Base-by-base conservation (phyloP, 352 stramenopile species). In the Elongisporangium prolatum region DNA sequence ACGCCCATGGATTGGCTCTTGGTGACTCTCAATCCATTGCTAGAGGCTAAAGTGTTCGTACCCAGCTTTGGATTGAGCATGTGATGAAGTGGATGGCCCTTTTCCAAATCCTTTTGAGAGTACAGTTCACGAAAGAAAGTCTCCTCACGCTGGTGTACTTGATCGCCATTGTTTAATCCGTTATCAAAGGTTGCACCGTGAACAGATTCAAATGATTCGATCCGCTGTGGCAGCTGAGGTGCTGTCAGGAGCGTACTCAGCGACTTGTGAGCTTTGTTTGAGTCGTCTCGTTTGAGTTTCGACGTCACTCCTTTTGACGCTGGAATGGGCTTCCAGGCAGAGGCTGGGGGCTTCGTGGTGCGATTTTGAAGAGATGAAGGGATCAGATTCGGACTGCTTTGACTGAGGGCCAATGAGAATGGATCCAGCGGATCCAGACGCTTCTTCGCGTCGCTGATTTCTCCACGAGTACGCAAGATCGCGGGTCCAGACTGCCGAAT, bases 61-160 rank as follows among this genome's bases (percentile, higher is more conserved):
- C 24, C 54, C 16, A 17, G 8, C 20, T 67, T 65, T 28, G 48
- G 24, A 18, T 60, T 78, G 40, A 93, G 59, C 65, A 91, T 89
- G 68, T 93, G 80, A 1, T 75, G 67, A n/a, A 93, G 61, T 11
- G 81, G 76, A 50, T 93, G 80, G 5, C 68, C 65, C 21, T 78
- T 72, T 3, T 62, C 50, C 0, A 79, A 59, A 14, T 77, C 59
- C 54, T 85, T 84, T 14, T 88, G 72, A 50, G 85, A 69, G 34
- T 88, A 79, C 1, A 91, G 60, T 38, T 91, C 84, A 16, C 73
- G 73, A 48, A 93, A 91, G 58, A 93, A 89, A 8, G 55, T 61
- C 52, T 91, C 80, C 38, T 93, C 79, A 52, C 80, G 69, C 38
- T 86, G 51, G 3, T 53, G 38, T 16, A 71, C n/a, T 11, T 38